Evolutionary conservation across 345 rosid species (phyloP), one percentile per base, ranked within the genome.

Genomic region (Chamaenerion angustifolium): DNA sequence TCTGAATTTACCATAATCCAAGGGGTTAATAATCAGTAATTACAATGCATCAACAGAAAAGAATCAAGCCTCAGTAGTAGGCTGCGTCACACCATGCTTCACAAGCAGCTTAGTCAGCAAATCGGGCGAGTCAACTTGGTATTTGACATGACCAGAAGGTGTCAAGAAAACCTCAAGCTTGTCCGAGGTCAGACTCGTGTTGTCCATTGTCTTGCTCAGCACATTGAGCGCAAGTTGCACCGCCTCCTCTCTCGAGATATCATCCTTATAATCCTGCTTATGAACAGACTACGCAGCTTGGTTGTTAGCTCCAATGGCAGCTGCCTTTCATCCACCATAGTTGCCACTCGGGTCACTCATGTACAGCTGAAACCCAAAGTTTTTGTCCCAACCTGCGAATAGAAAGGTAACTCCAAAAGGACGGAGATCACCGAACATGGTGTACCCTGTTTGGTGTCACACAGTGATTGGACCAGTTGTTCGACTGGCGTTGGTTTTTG

Each of bases 401-500:
- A 89, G 77, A 65, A 89, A 89, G 0, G 95, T 85, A 15, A 89
- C 97, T 15, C 97, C 95, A 60, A 89, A 89, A 0, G 97, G 97
- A 2, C 97, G 89, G 45, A 89, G 95, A 49, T 95, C 97, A 46
- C 97, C 97, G 21, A 85, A 89, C 67, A 85, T 95, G 0, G 97
- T 89, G 64, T 89, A 89, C 97, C 95, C 65, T 89, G 97, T 58
- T 89, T 89, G 8, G 97, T 89, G 57, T 89, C 97, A 27, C 97
- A 85, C 4, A 89, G 94, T 35, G 95, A 89, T 44, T 89, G 97
- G 40, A 89, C 97, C 4, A 89, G 77, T 78, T 89, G 97, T 73
- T 89, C 95, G 7, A 89, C 95, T 0, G 97, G 97, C 95, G 82
- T 82, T 1, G 95, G 94, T 63, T 89, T 94, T 67, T 89, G 95